These are phyloP conservation scores for Asterochloris erici DNA, from an alignment of 139 green algal genomes.

Conservation along the genomic window DNA sequence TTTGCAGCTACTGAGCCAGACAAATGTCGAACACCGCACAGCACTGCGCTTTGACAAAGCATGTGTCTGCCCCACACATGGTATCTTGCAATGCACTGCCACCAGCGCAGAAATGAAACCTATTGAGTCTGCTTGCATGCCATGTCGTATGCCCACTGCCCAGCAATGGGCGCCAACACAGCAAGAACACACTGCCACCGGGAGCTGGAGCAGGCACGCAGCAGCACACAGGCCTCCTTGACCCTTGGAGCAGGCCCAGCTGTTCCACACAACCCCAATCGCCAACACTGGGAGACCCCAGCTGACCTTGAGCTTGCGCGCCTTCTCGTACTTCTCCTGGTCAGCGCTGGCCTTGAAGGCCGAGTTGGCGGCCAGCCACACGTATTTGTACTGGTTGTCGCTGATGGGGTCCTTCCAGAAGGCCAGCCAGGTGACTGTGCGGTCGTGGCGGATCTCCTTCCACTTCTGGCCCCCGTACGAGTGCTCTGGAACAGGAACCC, in stretches of 20 bases:
- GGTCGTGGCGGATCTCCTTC: conserved; percentile 74
- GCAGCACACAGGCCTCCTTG: background rate
- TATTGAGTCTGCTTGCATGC: too few species aligned
- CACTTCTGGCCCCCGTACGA: conserved; percentile 67
- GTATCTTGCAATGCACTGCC: too few species aligned
- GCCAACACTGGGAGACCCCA: too few species aligned
- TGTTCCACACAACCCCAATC: background rate
- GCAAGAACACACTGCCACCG: too few species aligned
- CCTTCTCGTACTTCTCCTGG: conserved; percentile 97
- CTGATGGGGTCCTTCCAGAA: conserved; percentile 96
- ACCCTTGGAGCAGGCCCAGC: background rate
- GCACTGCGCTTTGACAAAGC: too few species aligned
- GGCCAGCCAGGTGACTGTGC: conserved; percentile 96
- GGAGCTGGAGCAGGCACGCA: background rate
- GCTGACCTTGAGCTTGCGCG: conserved; percentile 76
- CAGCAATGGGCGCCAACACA: too few species aligned
- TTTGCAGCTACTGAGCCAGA: too few species aligned
- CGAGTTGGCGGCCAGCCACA: conserved; percentile 91
- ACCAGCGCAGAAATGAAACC: too few species aligned
- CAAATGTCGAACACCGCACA: too few species aligned
- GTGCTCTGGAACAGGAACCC: conserved; percentile 76
- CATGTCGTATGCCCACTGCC: too few species aligned
- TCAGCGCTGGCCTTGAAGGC: conserved; percentile 91
- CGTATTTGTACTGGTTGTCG: conserved; percentile 89
- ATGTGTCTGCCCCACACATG: too few species aligned